phyloP scores from a whole-genome alignment of 148 eudicot species.

The Nyssa sinensis region DNA sequence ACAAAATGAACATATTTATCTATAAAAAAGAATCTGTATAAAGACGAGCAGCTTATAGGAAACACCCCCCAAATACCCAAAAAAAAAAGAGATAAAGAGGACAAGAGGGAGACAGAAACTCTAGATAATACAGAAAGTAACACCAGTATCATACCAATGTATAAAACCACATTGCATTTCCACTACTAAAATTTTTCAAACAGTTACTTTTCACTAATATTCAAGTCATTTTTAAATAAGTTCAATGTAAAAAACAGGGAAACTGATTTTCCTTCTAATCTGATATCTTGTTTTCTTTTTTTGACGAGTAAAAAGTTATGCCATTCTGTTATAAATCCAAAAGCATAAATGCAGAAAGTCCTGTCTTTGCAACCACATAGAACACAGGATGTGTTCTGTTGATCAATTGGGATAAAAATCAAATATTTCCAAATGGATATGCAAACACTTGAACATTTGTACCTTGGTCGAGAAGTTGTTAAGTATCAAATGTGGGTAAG shows the following conservation, averaged over 20 bases:
- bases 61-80: no score
- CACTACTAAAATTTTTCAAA: background rate
- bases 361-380: background rate
- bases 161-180: background rate
- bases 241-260: background rate
- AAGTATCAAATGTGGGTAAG: constrained; percentile 83
- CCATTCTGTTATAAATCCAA: background rate
- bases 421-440: background rate
- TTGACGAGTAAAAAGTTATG: no score
- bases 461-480: constrained; percentile 83
- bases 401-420: no score
- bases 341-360: background rate
- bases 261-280: constrained; percentile 6
- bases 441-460: background rate
- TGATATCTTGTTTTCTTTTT: background rate
- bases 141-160: background rate
- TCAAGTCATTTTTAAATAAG: background rate
- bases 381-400: no score
- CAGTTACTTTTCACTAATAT: background rate
- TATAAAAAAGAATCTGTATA: background rate
- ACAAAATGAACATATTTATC: background rate
- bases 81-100: background rate
- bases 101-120: background rate
- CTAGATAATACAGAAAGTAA: background rate
- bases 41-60: no score